Base-by-base conservation (phyloP, 2,329 filamentous ascomycete genomes). In the Colletotrichum lentis region DNA sequence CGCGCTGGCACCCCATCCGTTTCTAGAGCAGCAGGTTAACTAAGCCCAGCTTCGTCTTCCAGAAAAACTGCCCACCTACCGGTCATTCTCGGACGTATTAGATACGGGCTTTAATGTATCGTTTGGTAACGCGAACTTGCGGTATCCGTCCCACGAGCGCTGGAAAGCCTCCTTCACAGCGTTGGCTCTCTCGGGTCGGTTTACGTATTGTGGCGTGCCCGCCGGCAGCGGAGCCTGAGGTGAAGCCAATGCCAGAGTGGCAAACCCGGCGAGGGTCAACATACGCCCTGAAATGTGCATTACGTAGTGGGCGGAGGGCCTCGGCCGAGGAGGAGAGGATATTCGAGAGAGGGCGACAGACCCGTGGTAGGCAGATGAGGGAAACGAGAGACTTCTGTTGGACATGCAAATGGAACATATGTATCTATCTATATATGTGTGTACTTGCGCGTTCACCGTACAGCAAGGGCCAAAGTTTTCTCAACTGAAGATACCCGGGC, bases 1-100 rank as follows among this genome's bases (percentile, higher is more conserved):
- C 0, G 92, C 91, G 49, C 90, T 94, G 37, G 92, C 92, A 27
- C 93, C 93, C 93, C 93, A 97, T 62, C 88, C 90, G 74, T 94
- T 94, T 70, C 92, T 94, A 66, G 47, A 35, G 11, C 14, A 14
- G 35, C 6, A 35, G 39, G 61, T 76, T 43, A 78, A 72, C 54
- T 2, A 44, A 46, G 8, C 16, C 11, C 49, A 35, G 16, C 39
- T 22, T 24, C 8, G 22, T 37, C 31, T 31, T 10, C 6, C 7
- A 4, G 47, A 7, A 16, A 12, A 16, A 50, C 14, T 37, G 18
- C 11, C 52, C 7, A 24, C 81, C 71, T 80, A 93, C 91, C 91
- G 86, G 62, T 92, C 91, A 76, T 97, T 89, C 24, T 83, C 82
- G 68, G 80, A 90, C 0, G 78, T 79, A 72, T 93, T 92, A 47